Evolutionary conservation across 2,329 filamentous ascomycete genomes (phyloP).

Genomic region (Alternaria gaisen): DNA sequence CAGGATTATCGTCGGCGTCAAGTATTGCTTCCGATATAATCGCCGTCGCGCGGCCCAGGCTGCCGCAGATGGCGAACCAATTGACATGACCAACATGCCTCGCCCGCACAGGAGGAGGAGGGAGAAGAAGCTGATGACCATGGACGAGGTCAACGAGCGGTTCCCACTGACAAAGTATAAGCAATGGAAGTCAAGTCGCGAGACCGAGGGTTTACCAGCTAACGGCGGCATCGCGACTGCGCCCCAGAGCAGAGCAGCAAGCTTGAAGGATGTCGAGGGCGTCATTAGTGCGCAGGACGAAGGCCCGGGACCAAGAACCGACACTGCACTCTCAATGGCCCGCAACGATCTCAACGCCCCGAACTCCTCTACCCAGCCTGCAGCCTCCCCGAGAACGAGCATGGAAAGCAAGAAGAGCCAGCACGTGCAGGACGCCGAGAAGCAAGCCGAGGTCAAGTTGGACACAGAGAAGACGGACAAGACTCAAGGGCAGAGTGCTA

Average conservation of each 20-base stretch:
- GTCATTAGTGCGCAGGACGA: conserved; percentile 43
- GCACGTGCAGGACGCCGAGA: conserved; percentile 34
- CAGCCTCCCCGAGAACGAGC: conserved; percentile 33
- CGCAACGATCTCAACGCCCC: conserved; percentile 59
- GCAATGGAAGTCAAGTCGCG: conserved; percentile 84
- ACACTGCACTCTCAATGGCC: conserved; percentile 52
- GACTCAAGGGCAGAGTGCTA: conserved; percentile 30
- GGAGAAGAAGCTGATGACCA: conserved; percentile 98
- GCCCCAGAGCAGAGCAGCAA: conserved; percentile 75
- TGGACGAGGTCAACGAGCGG: conserved; percentile 98
- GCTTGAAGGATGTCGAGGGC: conserved; percentile 71
- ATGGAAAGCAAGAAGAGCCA: conserved; percentile 33
- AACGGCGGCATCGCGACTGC: conserved; percentile 79
- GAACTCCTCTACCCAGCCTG: conserved; percentile 27
- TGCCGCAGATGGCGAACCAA: conserved; percentile 77
- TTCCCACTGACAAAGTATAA: conserved; percentile 98
- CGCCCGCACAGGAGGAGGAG: conserved; percentile 84
- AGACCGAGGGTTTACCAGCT: conserved; percentile 82
- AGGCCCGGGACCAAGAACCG: conserved; percentile 45
- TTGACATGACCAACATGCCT: conserved; percentile 86
- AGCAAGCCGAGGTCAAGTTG: conserved; percentile 21
- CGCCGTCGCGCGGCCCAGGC: conserved; percentile 85
- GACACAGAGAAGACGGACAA: conserved; percentile 37
- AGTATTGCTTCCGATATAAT: conserved; percentile 99
- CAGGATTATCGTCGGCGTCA: conserved; percentile 99